Base-by-base conservation (phyloP, 129 eudicot genomes). In the Artemisia argyi region DNA sequence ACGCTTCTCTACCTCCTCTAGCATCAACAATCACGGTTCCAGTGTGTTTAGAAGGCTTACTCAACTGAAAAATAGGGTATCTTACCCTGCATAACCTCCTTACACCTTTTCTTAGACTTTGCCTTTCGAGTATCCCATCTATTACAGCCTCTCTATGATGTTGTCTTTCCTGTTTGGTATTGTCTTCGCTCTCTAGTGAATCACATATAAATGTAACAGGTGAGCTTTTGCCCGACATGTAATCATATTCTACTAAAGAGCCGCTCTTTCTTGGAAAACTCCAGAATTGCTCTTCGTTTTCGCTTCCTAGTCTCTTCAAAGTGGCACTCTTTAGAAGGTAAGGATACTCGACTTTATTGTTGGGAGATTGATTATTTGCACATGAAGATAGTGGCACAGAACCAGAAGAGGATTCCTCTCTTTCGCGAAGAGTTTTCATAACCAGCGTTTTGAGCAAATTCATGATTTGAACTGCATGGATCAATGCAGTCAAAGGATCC, bases 391-490 rank as follows among this genome's bases (percentile, higher is more conserved):
- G 54, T 57, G 68, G 51, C 44, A 20, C 32, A 17, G 26, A 58
- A 19, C 63, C 49, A 11, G 84, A 17, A 42, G 74, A 44, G 46
- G 83, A 71, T 65, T 84, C 88, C 69, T 85, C 85, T 80, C 92
- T 80, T 69, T 82, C 87, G 1, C 76, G 77, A 15, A 92, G 88
- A 61, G 87, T 83, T 82, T 75, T 92, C 2, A 59, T 20, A 7
- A 92, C 75, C 19, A 92, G 89, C n/a, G 94, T 87, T 82, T 87
- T 92, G 13, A 92, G 90, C 26, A 92, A 82, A 82, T 92, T 92
- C 96, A 92, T 92, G 44, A 92, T 95, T 87, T 89, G 96, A 81
- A 92, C 98, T 5, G 98, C 98, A 62, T 92, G 98, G 74, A 92
- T 85, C 78, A 92, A 62, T 66, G 98, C 98, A 49, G 98, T 92